Evolutionary conservation across 2,329 filamentous ascomycete species (phyloP).

Genomic region (Arthrobotrys sphaeroides): DNA sequence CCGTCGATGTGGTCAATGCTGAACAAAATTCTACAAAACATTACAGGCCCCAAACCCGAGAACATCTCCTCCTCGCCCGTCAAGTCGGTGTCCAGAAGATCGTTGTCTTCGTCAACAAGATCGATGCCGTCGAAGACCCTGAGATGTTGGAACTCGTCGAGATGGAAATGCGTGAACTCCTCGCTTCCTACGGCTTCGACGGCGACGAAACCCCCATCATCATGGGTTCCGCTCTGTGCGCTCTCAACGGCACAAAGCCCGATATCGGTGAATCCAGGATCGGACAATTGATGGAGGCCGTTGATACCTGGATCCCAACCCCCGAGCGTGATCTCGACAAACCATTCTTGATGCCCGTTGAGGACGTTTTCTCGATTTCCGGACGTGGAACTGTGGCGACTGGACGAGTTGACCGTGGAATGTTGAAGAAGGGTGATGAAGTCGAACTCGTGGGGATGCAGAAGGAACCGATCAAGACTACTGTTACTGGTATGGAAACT

Average conservation of each 20-base stretch:
- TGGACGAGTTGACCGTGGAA: conserved; percentile 95
- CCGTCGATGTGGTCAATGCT: background rate
- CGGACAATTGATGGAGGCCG: conserved; percentile 86
- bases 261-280: conserved; percentile 91
- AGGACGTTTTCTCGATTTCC: conserved; percentile 88
- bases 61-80: conserved; percentile 95
- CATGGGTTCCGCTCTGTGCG: conserved; percentile 95
- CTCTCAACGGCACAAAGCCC: conserved; percentile 82
- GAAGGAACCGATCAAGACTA: conserved; percentile 86
- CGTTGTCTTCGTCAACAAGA: conserved; percentile 99
- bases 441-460: conserved; percentile 94
- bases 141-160: conserved; percentile 99
- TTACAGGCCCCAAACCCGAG: conserved; percentile 85
- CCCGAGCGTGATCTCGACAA: conserved; percentile 94
- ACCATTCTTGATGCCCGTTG: conserved; percentile 98
- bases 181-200: conserved; percentile 92
- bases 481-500: conserved; percentile 99
- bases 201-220: conserved; percentile 97
- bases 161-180: conserved; percentile 99
- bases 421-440: conserved; percentile 91
- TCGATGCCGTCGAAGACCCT: conserved; percentile 94
- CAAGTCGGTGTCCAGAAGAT: conserved; percentile 98
- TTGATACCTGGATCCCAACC: conserved; percentile 96
- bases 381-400: conserved; percentile 97
- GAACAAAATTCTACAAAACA: conserved; percentile 39